Evolutionary conservation across 805 yeast species (phyloP).

Genomic region (Zygoascus biomembranicola): DNA sequence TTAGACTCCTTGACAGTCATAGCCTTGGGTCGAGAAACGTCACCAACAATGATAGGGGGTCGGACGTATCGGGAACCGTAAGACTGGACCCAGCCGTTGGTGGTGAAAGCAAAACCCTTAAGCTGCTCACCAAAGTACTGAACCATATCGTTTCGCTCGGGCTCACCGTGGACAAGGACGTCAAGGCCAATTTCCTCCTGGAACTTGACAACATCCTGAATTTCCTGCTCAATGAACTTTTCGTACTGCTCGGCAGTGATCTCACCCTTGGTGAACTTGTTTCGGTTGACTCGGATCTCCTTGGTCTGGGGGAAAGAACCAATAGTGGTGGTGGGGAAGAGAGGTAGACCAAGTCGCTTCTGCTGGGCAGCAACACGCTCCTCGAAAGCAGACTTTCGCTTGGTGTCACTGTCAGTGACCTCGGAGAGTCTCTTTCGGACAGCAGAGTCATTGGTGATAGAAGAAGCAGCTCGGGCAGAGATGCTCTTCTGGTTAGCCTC

Average conservation of each 20-base stretch:
- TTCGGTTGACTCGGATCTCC: slow-evolving; percentile 97
- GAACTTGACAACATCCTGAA: slow-evolving; percentile 92
- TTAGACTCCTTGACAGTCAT: slow-evolving; percentile 99
- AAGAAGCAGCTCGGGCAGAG: slow-evolving; percentile 76
- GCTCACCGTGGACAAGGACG: slow-evolving; percentile 99
- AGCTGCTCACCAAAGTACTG: slow-evolving; percentile 99
- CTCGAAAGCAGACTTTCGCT: slow-evolving; percentile 83
- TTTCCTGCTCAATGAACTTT: slow-evolving; percentile 93
- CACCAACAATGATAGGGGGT: slow-evolving; percentile 99
- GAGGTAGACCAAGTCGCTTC: slow-evolving; percentile 82
- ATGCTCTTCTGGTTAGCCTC: slow-evolving; percentile 83
- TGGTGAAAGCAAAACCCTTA: slow-evolving; percentile 96
- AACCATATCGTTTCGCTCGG: slow-evolving; percentile 99
- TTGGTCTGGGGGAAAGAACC: slow-evolving; percentile 99
- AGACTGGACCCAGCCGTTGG: slow-evolving; percentile 99
- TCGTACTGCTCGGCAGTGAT: slow-evolving; percentile 93
- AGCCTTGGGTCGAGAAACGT: slow-evolving; percentile 95
- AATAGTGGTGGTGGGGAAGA: slow-evolving; percentile 99
- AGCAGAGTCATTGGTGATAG: slow-evolving; percentile 83
- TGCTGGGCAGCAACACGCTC: slow-evolving; percentile 83
- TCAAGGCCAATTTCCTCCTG: slow-evolving; percentile 99
- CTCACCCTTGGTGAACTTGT: slow-evolving; percentile 96
- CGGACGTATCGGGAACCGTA: slow-evolving; percentile 99
- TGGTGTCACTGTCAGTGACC: slow-evolving; percentile 52
- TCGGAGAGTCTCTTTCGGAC: slow-evolving; percentile 82